A percentile compares a stretch with the other conserved stretches of the same genome.
phyloP scores from a whole-genome alignment of 1,139 yeast species.

The Geotrichum candidum region DNA sequence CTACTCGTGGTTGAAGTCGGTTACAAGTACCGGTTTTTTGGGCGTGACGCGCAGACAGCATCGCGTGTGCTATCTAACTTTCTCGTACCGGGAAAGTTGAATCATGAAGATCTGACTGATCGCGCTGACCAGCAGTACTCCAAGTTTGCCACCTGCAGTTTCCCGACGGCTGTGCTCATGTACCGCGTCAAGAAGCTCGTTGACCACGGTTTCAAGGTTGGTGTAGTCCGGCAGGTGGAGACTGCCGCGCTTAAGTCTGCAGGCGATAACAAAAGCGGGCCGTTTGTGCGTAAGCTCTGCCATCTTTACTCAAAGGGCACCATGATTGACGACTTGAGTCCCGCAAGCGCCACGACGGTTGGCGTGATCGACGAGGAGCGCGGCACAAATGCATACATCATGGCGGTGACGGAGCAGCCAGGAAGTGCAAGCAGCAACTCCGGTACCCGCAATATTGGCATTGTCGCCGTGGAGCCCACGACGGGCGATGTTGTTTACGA shows the following conservation, averaged over 20 bases:
- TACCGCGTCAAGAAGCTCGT: conserved; percentile 54
- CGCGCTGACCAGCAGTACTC: conserved; percentile 35
- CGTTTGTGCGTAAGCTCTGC: conserved; percentile 65
- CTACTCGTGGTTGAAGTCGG: conserved; percentile 82
- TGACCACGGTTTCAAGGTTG: conserved; percentile 51
- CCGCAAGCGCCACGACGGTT: neutral
- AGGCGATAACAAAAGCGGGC: conserved; percentile 41
- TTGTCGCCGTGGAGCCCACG: conserved; percentile 68
- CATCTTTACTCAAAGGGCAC: conserved; percentile 81
- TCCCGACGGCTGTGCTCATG: conserved; percentile 71
- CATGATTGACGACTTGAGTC: conserved; percentile 52
- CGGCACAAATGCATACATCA: conserved; percentile 21
- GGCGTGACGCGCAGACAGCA: conserved; percentile 71
- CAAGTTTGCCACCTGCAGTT: conserved; percentile 74
- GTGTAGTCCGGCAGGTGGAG: conserved; percentile 81
- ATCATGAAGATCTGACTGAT: conserved; percentile 26
- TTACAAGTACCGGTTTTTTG: conserved; percentile 81
- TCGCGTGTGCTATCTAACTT: conserved; percentile 62
- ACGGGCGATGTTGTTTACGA: conserved; percentile 79
- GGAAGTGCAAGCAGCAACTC: conserved; percentile 23
- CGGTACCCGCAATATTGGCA: conserved; percentile 32
- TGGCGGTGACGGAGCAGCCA: neutral
- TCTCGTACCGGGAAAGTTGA: conserved; percentile 49
- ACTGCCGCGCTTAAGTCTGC: conserved; percentile 65
- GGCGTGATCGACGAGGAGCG: conserved; percentile 18